Conservation (phyloP, 805 yeast species). For the Kodamaea laetipori region DNA sequence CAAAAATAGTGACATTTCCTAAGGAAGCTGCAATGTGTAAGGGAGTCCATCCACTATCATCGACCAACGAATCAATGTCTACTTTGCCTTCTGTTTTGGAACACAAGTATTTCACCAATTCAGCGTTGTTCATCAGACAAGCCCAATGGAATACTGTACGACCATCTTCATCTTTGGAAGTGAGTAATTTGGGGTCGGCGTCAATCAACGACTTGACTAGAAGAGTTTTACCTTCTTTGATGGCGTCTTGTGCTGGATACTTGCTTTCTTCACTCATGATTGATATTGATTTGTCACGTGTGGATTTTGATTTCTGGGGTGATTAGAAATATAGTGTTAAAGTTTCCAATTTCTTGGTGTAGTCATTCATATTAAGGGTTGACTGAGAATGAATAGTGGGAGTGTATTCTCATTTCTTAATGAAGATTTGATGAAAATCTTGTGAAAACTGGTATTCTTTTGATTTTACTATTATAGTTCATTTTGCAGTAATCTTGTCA, state of each 20-base stretch:
- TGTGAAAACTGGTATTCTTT: too few relatives aligned
- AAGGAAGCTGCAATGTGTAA: slow-evolving; percentile 79
- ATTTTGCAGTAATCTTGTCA: too few relatives aligned
- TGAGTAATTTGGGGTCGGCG: slow-evolving; percentile 50
- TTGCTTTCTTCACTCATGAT: slow-evolving; percentile 6
- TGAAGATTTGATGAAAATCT: too few relatives aligned
- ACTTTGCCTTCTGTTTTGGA: slow-evolving; percentile 26
- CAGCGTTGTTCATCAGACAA: slow-evolving; percentile 58
- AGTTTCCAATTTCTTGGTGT: too few relatives aligned
- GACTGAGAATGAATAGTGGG: too few relatives aligned
- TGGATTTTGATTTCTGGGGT: too few relatives aligned
- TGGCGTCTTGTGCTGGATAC: slow-evolving; percentile 57
- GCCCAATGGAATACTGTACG: slow-evolving; percentile 92
- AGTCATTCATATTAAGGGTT: too few relatives aligned
- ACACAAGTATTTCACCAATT: slow-evolving; percentile 49
- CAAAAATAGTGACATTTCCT: slow-evolving; percentile 60
- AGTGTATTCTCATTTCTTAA: too few relatives aligned
- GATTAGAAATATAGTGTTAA: too few relatives aligned
- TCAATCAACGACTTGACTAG: slow-evolving; percentile 53
- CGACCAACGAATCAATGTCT: slow-evolving; percentile 69
- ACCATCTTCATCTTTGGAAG: slow-evolving; percentile 64
- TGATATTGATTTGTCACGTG: background rate
- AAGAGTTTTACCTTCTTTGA: slow-evolving; percentile 57
- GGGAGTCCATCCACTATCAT: slow-evolving; percentile 87
- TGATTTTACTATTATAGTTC: too few relatives aligned